A percentile compares a stretch with the other conserved stretches of the same genome.
These are phyloP conservation scores for Chaetoceros tenuissimus DNA, from an alignment of 108 stramenopile genomes.

Conservation along the genomic window DNA sequence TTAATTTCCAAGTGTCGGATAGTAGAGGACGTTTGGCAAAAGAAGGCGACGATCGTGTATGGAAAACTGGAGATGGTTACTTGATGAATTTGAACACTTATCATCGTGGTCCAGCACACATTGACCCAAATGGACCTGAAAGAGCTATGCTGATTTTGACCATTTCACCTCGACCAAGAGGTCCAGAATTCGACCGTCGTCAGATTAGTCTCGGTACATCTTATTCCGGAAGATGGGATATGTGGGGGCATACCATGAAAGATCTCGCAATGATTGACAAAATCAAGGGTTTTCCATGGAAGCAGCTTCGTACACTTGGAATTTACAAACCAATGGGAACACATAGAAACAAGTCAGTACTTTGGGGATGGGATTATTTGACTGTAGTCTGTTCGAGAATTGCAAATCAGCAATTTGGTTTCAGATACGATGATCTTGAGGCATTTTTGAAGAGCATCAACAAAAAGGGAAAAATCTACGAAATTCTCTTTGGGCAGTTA, in stretches of 20 bases:
- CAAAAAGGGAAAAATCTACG: neutral
- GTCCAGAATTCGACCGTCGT: conserved; percentile 21
- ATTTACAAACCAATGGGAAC: conserved; percentile 10
- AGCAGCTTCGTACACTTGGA: conserved; percentile 10
- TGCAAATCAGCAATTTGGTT: conserved; percentile 21
- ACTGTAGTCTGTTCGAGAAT: conserved; percentile 19
- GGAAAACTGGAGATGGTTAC: conserved; percentile 40
- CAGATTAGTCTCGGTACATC: conserved; percentile 35
- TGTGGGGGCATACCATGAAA: conserved; percentile 19
- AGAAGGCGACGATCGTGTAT: neutral
- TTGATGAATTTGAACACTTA: conserved; percentile 47
- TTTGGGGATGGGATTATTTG: conserved; percentile 31
- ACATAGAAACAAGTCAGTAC: neutral
- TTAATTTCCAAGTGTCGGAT: neutral
- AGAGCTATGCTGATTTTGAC: conserved; percentile 47
- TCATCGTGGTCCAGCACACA: conserved; percentile 44
- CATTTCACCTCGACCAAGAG: conserved; percentile 43
- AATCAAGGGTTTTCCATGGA: conserved; percentile 4
- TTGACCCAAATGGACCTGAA: conserved; percentile 26
- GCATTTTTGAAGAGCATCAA: neutral
- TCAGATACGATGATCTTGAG: conserved; percentile 1
- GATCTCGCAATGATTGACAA: conserved; percentile 10
- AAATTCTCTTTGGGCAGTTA: neutral
- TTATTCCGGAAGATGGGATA: conserved; percentile 41
- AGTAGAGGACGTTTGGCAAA: conserved; percentile 3